A percentile compares a stretch with the other conserved stretches of the same genome.
These are phyloP conservation scores for Lentinula novae-zelandiae DNA, from an alignment of 1,284 basidiomycete genomes.

Conservation along the genomic window DNA sequence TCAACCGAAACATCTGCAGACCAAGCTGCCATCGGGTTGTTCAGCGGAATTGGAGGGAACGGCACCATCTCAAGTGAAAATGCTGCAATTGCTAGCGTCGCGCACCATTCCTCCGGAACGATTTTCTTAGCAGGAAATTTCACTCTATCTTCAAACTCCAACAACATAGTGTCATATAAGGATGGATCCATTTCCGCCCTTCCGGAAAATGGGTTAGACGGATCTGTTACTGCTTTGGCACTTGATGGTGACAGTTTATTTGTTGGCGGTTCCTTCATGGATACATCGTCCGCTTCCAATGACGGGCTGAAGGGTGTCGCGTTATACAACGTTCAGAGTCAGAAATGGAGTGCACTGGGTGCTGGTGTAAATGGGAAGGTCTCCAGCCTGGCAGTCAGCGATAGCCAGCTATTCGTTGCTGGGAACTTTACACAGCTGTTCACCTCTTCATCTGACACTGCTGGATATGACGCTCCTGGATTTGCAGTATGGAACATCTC, in stretches of 20 bases:
- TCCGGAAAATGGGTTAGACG: constrained; percentile 67
- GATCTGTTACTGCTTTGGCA: constrained; percentile 65
- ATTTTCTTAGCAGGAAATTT: constrained; percentile 83
- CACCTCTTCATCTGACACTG: constrained; percentile 31
- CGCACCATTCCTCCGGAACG: constrained; percentile 57
- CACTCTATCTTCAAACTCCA: constrained; percentile 53
- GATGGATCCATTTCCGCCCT: constrained; percentile 54
- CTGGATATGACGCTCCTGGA: constrained; percentile 51
- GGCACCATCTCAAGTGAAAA: constrained; percentile 28
- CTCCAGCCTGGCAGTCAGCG: constrained; percentile 49
- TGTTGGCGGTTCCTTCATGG: constrained; percentile 83
- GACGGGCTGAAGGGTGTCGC: constrained; percentile 66
- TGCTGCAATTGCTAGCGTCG: constrained; percentile 51
- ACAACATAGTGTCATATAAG: constrained; percentile 76
- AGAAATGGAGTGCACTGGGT: constrained; percentile 69
- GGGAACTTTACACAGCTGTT: constrained; percentile 73
- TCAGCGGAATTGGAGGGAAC: constrained; percentile 49
- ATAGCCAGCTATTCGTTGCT: constrained; percentile 58
- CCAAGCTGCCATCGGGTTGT: constrained; percentile 54
- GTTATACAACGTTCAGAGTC: constrained; percentile 66
- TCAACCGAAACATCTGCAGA: constrained; percentile 72
- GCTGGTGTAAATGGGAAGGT: constrained; percentile 81
- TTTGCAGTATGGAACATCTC: constrained; percentile 78
- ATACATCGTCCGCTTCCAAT: constrained; percentile 55
- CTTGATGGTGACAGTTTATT: constrained; percentile 64